Evolutionary conservation across 164 flowering plant genomes (phyloP), one percentile per base, ranked within the genome.

Genomic region (Piper betle): DNA sequence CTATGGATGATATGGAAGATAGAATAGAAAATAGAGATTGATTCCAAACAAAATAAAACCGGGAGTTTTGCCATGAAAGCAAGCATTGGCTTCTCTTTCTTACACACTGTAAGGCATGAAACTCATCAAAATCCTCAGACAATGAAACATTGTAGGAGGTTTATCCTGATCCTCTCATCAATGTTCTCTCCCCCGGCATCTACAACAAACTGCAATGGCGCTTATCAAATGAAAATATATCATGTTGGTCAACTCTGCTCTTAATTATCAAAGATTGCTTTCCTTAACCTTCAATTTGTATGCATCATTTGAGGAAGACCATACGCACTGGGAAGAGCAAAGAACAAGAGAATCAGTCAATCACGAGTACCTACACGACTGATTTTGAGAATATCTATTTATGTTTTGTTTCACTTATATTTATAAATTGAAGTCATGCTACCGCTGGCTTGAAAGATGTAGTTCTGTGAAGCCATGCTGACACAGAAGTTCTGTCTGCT

Each of bases 161-260:
- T 69, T 69, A 76, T 82, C 71, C 74, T 88, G 76, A 94, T 82
- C 4, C 95, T 82, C 5, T 58, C 72, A 61, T 91, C 96, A 6
- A 94, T 62, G 62, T 84, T 88, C 72, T 84, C 96, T 18, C 97
- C 99, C n/a, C 99, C 95, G 54, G 99, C 93, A 84, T 91, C 99
- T 77, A 79, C 89, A 53, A 86, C 84, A 58, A 69, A 82, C 93
- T 89, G 81, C 59, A 55, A 13, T 52, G 20, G 37, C 38, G 20
- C 6, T 17, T 15, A 60, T 12, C 18, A 60, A 19, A 60, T 12
- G 20, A 41, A 41, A 2, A 15, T 25, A 25, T 20, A 42, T 16
- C 20, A 41, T 46, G 43, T 9, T 18, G 11, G 54, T 15, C 12
- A 46, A 46, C 11, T 46, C 50, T 46, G 12, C 2, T 25, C 33